A percentile compares a stretch with the other conserved stretches of the same genome.
phyloP scores from a whole-genome alignment of 2,329 filamentous ascomycete genomes.

The Podosphaera fusca region DNA sequence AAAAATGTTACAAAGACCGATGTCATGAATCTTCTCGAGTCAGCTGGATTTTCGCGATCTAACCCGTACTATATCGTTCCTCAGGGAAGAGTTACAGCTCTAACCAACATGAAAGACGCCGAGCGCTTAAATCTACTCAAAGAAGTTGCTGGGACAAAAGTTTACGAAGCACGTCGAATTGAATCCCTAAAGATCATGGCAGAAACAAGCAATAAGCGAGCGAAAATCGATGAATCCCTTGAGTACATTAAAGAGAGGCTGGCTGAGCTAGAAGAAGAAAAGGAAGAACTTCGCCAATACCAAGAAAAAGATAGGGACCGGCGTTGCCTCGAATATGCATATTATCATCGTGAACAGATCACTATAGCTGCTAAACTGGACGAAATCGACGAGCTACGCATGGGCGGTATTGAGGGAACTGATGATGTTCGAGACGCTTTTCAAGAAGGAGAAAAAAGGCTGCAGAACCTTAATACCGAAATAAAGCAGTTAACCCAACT shows the following conservation, averaged over 20 bases:
- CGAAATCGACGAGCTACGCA: conserved; percentile 58
- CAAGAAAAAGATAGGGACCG: conserved; percentile 89
- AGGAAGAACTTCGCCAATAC: conserved; percentile 80
- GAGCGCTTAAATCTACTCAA: conserved; percentile 79
- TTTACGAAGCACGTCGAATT: conserved; percentile 77
- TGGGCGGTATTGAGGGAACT: conserved; percentile 62
- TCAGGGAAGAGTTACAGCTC: conserved; percentile 78
- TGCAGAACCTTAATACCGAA: conserved; percentile 53
- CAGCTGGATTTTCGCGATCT: conserved; percentile 84
- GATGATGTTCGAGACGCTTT: conserved; percentile 62
- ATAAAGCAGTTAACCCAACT: conserved; percentile 63
- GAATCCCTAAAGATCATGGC: conserved; percentile 94
- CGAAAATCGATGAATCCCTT: conserved; percentile 82
- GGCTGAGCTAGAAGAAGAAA: conserved; percentile 81
- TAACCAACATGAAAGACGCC: conserved; percentile 97
- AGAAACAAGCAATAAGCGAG: conserved; percentile 82
- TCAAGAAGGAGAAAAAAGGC: conserved; percentile 53
- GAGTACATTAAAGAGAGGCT: conserved; percentile 81
- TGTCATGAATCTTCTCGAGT: conserved; percentile 86
- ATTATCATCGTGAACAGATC: conserved; percentile 73
- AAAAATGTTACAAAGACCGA: conserved; percentile 90
- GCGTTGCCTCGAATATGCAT: conserved; percentile 80
- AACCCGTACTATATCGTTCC: conserved; percentile 99
- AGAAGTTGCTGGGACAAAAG: conserved; percentile 93
- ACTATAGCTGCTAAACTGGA: conserved; percentile 58